A percentile compares a stretch with the other conserved stretches of the same genome.
Conservation (phyloP, 371 early-diverging fungal genomes). For the Actinomucor elegans region DNA sequence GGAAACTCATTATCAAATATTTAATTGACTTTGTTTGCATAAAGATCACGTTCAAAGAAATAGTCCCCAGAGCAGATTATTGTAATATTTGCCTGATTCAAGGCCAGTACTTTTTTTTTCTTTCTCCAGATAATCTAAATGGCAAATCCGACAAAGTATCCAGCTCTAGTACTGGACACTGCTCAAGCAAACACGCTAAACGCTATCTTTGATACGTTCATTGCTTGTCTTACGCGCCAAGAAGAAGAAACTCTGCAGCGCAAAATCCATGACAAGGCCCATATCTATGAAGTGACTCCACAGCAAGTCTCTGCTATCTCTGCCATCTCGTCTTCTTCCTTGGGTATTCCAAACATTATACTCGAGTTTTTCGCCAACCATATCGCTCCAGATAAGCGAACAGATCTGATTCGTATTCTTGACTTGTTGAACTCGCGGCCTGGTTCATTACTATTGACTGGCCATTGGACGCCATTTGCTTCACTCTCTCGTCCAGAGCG, state of each 20-base stretch:
- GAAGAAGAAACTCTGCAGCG: slow-evolving; percentile 27
- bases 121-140: background rate
- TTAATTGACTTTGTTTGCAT: background rate
- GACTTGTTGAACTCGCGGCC: slow-evolving; percentile 21
- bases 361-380: background rate
- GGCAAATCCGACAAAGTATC: background rate
- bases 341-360: background rate
- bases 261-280: background rate
- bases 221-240: slow-evolving; percentile 31
- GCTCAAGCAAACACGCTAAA: background rate
- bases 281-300: background rate
- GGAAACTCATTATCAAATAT: background rate
- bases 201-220: slow-evolving; percentile 43
- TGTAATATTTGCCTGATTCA: no score
- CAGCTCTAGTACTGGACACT: background rate
- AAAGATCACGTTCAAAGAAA: background rate
- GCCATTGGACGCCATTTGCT: slow-evolving; percentile 45
- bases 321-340: background rate
- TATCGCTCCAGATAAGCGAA: slow-evolving; percentile 11
- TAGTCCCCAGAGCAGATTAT: no score
- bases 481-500: slow-evolving; percentile 44
- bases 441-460: slow-evolving; percentile 57
- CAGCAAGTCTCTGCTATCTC: background rate
- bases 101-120: background rate
- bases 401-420: slow-evolving; percentile 7